Base-by-base conservation (phyloP, 108 stramenopile genomes). In the Nannochloropsis salina region DNA sequence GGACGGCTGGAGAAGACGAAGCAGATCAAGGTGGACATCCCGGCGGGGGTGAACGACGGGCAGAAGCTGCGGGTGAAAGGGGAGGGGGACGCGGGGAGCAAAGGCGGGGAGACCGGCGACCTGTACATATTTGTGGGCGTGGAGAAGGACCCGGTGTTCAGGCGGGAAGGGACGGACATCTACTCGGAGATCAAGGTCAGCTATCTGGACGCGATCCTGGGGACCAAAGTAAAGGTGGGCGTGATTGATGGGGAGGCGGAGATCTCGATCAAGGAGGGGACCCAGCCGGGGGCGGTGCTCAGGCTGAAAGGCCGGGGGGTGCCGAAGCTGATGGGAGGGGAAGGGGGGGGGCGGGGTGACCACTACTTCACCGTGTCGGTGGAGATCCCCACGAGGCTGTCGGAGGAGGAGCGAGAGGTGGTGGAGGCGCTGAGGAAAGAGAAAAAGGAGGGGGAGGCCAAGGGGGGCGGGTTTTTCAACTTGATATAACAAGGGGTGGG, bases 221-320 rank as follows among this genome's bases (percentile, higher is more conserved):
- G 98, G 43, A 94, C 94, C 44, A 90, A 95, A 80, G 96, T 96
- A 89, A 93, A 92, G 31, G 95, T 95, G 6, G 86, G 89, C 15
- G 94, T 96, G 21, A 96, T 97, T 12, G 98, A 98, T 86, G 97
- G 96, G 18, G 94, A 94, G 86, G 95, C 96, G 22, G 96, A 96
- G 85, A 97, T 98, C 87, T 94, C 97, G 91, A 94, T 98, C 11
- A 96, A 96, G 2, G 92, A 95, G 31, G 98, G 98, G 20, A 97
- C 96, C 44, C 98, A 98, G 87, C 97, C 98, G 20, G 98, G 95
- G n/a, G 94, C 95, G 86, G 95, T 96, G 31, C 96, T 98, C 93
- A 91, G 96, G 44, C 90, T 98, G 44, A 94, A 94, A 84, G 95
- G 95, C 44, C 96, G 96, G 85, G 98, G 92, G 18, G 95, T 96